These are phyloP conservation scores for Quercus phellos DNA, from an alignment of 331 rosid genomes.

Conservation along the genomic window DNA sequence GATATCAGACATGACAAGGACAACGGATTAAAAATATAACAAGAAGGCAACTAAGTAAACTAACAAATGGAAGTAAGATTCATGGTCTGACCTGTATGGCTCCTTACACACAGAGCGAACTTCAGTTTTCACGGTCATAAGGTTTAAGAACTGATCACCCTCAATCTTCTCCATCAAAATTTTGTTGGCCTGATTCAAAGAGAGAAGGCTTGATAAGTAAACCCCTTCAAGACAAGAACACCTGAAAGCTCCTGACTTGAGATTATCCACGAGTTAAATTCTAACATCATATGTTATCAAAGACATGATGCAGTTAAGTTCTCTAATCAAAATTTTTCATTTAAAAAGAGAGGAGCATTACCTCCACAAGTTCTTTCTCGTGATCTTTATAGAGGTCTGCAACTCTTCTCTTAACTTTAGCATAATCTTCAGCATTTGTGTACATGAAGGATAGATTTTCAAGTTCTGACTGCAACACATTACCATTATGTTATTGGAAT, in stretches of 20 bases:
- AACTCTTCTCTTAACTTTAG: constrained; percentile 84
- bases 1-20: constrained; percentile 2
- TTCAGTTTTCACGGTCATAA: constrained; percentile 74
- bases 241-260: constrained; percentile 1
- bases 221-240: constrained; percentile 13
- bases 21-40: constrained; percentile 13
- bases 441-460: constrained; percentile 96
- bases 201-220: constrained; percentile 31
- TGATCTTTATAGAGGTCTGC: constrained; percentile 81
- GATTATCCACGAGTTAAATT: neutral
- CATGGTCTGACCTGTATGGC: constrained; percentile 75
- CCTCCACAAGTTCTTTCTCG: constrained; percentile 93
- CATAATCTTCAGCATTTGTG: constrained; percentile 89
- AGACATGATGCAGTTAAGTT: neutral
- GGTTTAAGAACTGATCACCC: constrained; percentile 94
- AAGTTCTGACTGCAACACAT: constrained; percentile 77
- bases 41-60: constrained; percentile 4
- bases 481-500: constrained; percentile 10
- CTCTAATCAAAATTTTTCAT: constrained; percentile 10
- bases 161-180: constrained; percentile 73
- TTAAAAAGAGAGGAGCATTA: constrained; percentile 26
- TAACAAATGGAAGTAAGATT: constrained; percentile 20
- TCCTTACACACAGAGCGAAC: constrained; percentile 82
- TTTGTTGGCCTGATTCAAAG: constrained; percentile 71
- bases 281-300: constrained; percentile 9